phyloP scores from a whole-genome alignment of 2,329 filamentous ascomycete genomes.

The Beauveria bassiana region DNA sequence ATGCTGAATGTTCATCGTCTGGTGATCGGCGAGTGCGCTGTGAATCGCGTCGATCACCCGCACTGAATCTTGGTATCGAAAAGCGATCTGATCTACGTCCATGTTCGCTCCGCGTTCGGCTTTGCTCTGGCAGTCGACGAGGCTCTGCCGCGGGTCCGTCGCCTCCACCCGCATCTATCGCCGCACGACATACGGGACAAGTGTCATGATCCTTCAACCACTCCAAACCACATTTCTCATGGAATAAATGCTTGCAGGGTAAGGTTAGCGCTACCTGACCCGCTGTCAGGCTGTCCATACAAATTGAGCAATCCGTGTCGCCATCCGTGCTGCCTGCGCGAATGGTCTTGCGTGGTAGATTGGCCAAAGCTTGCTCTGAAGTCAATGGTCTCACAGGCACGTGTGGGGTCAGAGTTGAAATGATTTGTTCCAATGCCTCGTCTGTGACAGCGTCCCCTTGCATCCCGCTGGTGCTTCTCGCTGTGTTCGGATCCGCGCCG shows the following conservation, averaged over 20 bases:
- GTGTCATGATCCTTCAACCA: conserved; percentile 92
- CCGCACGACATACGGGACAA: conserved; percentile 70
- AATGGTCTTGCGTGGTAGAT: conserved; percentile 63
- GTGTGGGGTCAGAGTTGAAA: conserved; percentile 69
- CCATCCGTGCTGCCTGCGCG: conserved; percentile 52
- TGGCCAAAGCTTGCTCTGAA: conserved; percentile 62
- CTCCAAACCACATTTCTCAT: conserved; percentile 68
- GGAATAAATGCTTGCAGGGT: conserved; percentile 92
- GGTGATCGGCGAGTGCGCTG: neutral
- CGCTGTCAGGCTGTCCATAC: conserved; percentile 74
- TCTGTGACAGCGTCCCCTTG: conserved; percentile 81
- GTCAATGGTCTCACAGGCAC: conserved; percentile 79
- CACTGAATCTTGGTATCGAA: neutral
- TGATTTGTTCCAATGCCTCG: conserved; percentile 81
- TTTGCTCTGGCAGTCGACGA: neutral
- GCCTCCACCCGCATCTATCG: conserved; percentile 34
- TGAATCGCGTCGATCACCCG: neutral
- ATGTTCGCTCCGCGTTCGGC: neutral
- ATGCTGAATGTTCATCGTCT: neutral
- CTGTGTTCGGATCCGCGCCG: conserved; percentile 30
- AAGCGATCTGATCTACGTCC: neutral
- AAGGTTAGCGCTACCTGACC: conserved; percentile 69
- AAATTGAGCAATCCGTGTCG: conserved; percentile 86
- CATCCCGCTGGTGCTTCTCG: conserved; percentile 44
- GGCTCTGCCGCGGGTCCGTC: neutral